A percentile compares a stretch with the other conserved stretches of the same genome.
Conservation (phyloP, 139 green algal genomes). For the Protoeuglena noctilucae region DNA sequence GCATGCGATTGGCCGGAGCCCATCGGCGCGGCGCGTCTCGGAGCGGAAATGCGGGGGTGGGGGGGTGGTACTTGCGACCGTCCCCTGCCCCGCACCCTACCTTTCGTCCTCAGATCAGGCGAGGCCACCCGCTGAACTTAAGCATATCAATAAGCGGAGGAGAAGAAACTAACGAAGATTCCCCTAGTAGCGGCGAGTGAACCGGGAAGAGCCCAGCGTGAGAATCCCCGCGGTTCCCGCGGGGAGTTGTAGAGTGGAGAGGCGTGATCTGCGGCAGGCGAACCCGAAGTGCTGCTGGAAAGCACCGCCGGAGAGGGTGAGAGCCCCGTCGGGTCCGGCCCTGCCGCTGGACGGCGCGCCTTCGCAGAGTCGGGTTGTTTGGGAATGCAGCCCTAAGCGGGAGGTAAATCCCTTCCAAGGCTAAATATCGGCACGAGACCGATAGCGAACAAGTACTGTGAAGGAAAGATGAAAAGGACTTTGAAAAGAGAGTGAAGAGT, state of each 20-base stretch:
- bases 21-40: too few relatives aligned
- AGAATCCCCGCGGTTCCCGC: constrained; percentile 53
- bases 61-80: too few relatives aligned
- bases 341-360: constrained; percentile 44
- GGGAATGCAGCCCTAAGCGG: constrained; percentile 80
- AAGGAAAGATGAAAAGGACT: constrained; percentile 54
- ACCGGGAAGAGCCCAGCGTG: constrained; percentile 68
- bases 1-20: too few relatives aligned
- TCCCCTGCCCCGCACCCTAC: too few relatives aligned
- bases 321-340: constrained; percentile 52
- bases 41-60: too few relatives aligned
- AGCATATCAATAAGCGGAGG: constrained; percentile 90
- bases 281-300: constrained; percentile 60
- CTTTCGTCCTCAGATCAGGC: constrained; percentile 71
- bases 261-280: constrained; percentile 36
- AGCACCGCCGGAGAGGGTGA: constrained; percentile 65
- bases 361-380: constrained; percentile 78
- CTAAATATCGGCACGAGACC: constrained; percentile 43
- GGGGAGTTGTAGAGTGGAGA: constrained; percentile 82
- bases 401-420: constrained; percentile 69
- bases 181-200: constrained; percentile 80
- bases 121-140: constrained; percentile 83
- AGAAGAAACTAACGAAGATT: constrained; percentile 92
- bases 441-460: constrained; percentile 60
- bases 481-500: constrained; percentile 34